Conservation (phyloP, 768 basidiomycete genomes). For the Boletellus sp. region DNA sequence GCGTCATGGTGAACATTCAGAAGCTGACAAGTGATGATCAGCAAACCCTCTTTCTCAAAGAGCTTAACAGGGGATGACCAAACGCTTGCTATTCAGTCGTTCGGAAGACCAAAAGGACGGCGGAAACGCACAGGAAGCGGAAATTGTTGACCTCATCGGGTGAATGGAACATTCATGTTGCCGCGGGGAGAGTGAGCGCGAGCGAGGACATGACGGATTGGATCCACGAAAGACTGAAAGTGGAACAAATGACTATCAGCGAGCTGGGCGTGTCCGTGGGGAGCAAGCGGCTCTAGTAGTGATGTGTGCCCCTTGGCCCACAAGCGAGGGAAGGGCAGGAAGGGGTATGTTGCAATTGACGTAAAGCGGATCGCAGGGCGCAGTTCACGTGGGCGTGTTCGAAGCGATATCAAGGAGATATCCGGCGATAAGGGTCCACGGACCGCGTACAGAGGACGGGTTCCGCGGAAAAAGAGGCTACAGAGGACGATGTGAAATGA, state of each 20-base stretch:
- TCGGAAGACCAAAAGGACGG: constrained; percentile 6
- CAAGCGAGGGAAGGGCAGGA: constrained; percentile 31
- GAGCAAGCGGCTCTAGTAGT: constrained; percentile 14
- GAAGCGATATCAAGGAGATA: constrained; percentile 25
- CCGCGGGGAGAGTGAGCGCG: constrained; percentile 6
- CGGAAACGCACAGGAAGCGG: constrained; percentile 12
- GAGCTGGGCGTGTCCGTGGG: constrained; percentile 28
- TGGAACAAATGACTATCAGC: constrained; percentile 13
- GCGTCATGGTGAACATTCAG: constrained; percentile 24
- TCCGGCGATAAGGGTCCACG: constrained; percentile 28
- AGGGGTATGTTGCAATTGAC: constrained; percentile 28
- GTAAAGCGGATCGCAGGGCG: constrained; percentile 25
- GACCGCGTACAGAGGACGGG: constrained; percentile 1
- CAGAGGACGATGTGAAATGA: neutral
- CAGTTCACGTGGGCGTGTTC: constrained; percentile 13
- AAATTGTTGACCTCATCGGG: constrained; percentile 25
- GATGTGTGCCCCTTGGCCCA: constrained; percentile 24
- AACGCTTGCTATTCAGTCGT: constrained; percentile 12
- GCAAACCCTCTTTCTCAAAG: constrained; percentile 29
- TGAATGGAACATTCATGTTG: constrained; percentile 18
- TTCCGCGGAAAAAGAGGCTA: neutral
- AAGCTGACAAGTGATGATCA: constrained; percentile 27
- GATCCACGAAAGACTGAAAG: constrained; percentile 14
- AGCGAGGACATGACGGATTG: constrained; percentile 5
- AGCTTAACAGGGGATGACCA: constrained; percentile 26